Evolutionary conservation across 495 filamentous ascomycete genomes (phyloP).

Genomic region (Hypoxylon fuscum): DNA sequence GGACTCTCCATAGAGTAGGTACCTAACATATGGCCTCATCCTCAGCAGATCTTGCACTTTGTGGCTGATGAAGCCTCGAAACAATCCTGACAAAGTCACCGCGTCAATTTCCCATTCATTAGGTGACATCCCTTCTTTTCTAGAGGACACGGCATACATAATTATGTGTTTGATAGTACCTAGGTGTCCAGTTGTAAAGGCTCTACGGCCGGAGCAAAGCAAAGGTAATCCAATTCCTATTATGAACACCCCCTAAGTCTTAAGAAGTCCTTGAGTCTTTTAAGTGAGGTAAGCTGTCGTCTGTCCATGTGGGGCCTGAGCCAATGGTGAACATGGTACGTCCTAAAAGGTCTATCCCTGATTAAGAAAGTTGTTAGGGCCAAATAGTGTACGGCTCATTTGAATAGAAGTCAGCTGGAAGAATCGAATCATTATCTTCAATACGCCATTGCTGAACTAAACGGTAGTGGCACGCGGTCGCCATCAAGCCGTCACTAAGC

Average conservation of each 20-base stretch:
- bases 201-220: constrained; percentile 15
- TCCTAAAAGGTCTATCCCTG: constrained; percentile 28
- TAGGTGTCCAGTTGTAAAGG: neutral
- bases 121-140: constrained; percentile 17
- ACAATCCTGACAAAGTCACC: constrained; percentile 26
- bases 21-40: constrained; percentile 23
- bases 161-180: too few species aligned
- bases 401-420: neutral
- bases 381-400: constrained; percentile 3
- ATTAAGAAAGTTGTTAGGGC: constrained; percentile 6
- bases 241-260: constrained; percentile 22
- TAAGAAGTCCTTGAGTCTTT: neutral
- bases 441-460: constrained; percentile 21
- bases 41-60: constrained; percentile 24
- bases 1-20: constrained; percentile 25
- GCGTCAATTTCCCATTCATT: constrained; percentile 19
- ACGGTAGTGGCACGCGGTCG: constrained; percentile 17
- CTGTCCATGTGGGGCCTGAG: constrained; percentile 12
- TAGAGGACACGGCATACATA: constrained; percentile 11
- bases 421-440: neutral
- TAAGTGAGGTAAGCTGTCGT: constrained; percentile 9
- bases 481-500: neutral
- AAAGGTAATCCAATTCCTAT: constrained; percentile 7
- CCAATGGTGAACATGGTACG: constrained; percentile 33
- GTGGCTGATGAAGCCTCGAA: constrained; percentile 29